Evolutionary conservation across 2,329 filamentous ascomycete genomes (phyloP).

Genomic region (Mycocentrospora acerina): DNA sequence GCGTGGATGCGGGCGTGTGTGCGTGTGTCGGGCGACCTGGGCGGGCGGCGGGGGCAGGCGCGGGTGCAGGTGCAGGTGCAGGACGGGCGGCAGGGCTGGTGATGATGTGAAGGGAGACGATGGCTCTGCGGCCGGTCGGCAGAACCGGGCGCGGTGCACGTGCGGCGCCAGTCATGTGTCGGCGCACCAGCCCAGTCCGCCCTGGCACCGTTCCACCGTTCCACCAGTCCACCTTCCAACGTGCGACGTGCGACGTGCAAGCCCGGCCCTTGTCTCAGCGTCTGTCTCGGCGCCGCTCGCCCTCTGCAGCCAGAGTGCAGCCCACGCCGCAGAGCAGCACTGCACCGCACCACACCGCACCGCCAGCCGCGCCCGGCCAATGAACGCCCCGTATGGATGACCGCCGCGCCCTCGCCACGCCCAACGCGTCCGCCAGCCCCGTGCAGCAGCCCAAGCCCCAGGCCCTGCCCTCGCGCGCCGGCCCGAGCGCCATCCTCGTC

Average conservation of each 20-base stretch:
- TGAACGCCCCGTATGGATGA: constrained; percentile 36
- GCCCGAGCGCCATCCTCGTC: constrained; percentile 80
- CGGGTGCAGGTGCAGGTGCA: constrained; percentile 4
- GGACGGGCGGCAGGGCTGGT: constrained; percentile 5
- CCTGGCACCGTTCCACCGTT: too few species aligned
- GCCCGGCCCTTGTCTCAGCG: too few species aligned
- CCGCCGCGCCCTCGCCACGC: constrained; percentile 17
- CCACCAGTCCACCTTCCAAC: too few species aligned
- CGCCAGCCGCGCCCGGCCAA: constrained; percentile 1
- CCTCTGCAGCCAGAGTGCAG: too few species aligned
- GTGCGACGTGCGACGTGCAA: too few species aligned
- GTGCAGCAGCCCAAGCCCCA: constrained; percentile 88
- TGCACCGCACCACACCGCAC: too few species aligned
- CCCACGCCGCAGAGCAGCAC: too few species aligned
- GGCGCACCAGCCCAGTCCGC: too few species aligned
- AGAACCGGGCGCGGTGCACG: background rate
- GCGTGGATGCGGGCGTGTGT: constrained; percentile 6
- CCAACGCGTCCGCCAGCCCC: constrained; percentile 13
- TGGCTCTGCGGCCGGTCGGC: background rate
- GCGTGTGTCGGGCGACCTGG: constrained; percentile 5
- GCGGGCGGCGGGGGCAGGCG: constrained; percentile 5
- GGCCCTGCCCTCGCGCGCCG: constrained; percentile 66
- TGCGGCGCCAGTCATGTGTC: too few species aligned
- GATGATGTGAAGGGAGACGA: constrained; percentile 10
- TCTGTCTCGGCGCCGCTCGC: too few species aligned